Base-by-base conservation (phyloP, 768 basidiomycete species). In the Hericium coralloides region DNA sequence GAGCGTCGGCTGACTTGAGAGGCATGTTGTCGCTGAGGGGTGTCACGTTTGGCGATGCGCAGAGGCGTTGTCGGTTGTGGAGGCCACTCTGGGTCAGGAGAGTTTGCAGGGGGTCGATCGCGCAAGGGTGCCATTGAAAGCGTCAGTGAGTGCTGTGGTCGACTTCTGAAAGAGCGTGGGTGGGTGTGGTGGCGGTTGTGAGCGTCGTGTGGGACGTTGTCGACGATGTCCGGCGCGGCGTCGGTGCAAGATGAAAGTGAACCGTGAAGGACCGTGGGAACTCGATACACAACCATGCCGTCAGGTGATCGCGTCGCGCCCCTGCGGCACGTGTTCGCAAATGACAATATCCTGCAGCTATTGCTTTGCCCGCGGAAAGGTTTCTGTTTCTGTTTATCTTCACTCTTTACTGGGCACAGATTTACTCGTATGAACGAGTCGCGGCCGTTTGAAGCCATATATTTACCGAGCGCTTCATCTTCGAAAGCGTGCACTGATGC, bases 1-100 rank as follows among this genome's bases (percentile, higher is more conserved):
- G 81, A 77, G 45, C 90, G 79, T 36, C 90, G 82, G 50, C 84
- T 82, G 48, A 90, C 70, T n/a, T 72, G 68, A 48, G 81, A 74
- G 49, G 73, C 77, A 20, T 71, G 60, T 17, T 61, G 62, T 12
- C 48, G 76, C 74, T 59, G 62, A 6, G 69, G 69, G 12, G 68
- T 66, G 55, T 86, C 85, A 58, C 87, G 80, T 67, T 90, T 91
- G 15, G 85, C 72, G 60, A 91, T 89, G 59, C 86, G 79, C 47
- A 91, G 80, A 20, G 89, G 89, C 0, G 85, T 72, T 14, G 72
- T 68, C 20, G 78, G 72, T 83, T 86, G 85, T 60, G 82, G 83
- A 72, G 81, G 77, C 56, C 79, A 81, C 39, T 84, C 79, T 54
- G 80, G 76, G 68, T 85, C 83, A 14, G 82, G 78, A 52, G 83